These are phyloP conservation scores for Cryphonectria carpinicola DNA, from an alignment of 2,329 filamentous ascomycete genomes.

Conservation along the genomic window DNA sequence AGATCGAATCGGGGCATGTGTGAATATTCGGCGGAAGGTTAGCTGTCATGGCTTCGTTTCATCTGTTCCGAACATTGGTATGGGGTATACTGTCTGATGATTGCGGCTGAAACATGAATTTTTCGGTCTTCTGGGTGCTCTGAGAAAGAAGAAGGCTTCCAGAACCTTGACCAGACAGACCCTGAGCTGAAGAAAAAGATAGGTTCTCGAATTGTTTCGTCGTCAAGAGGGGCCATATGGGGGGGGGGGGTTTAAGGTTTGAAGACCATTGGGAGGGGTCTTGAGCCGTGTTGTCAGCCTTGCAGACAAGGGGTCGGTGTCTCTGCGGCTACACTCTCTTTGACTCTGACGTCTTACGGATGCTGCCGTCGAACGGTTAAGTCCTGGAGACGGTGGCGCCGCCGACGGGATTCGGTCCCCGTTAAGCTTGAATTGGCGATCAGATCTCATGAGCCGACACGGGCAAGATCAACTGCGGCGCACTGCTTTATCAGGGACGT, in stretches of 20 bases:
- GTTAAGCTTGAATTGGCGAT: slow-evolving; percentile 20
- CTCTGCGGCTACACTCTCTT: background rate
- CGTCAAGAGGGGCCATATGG: slow-evolving; percentile 2
- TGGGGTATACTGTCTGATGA: slow-evolving; percentile 23
- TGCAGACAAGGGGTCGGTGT: background rate
- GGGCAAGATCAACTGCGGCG: slow-evolving; percentile 14
- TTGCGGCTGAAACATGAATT: slow-evolving; percentile 26
- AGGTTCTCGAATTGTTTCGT: background rate
- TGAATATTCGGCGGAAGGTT: background rate
- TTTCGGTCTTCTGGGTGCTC: background rate
- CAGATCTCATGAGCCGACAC: slow-evolving; percentile 4
- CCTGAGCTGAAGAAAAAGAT: background rate
- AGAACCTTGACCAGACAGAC: slow-evolving; percentile 18
- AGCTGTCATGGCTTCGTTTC: slow-evolving; percentile 23
- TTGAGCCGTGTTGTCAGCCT: background rate
- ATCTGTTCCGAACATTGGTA: slow-evolving; percentile 17
- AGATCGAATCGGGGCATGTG: slow-evolving; percentile 2
- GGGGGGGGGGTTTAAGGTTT: background rate
- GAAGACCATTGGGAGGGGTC: background rate
- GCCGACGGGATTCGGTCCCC: slow-evolving; percentile 9
- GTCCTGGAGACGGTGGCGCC: background rate
- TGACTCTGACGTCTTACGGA: background rate
- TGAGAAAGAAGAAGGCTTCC: slow-evolving; percentile 12
- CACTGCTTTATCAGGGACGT: background rate
- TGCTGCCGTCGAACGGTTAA: background rate